Percentiles rank a stretch among this genome's conserved stretches.
Evolutionary conservation across 805 yeast species (phyloP).

Genomic region (Metschnikowia baotianmanensis): DNA sequence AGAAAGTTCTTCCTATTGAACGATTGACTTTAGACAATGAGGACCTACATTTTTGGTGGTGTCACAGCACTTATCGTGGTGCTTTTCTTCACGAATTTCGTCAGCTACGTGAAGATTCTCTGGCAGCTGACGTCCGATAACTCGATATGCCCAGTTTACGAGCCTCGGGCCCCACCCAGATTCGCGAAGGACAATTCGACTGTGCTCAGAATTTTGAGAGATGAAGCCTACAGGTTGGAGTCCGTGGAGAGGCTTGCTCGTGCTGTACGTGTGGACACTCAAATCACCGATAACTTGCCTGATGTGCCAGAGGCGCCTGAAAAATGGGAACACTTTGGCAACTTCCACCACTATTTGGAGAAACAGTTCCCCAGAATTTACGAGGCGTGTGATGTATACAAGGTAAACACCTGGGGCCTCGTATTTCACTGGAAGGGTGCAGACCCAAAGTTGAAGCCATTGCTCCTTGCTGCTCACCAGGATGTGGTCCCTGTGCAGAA

Average conservation of each 20-base stretch:
- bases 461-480: conserved; percentile 19
- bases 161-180: conserved; percentile 14
- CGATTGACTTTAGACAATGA: not conserved
- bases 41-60: conserved; percentile 1
- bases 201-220: conserved; percentile 31
- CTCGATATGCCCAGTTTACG: conserved; percentile 14
- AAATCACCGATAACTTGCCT: conserved; percentile 51
- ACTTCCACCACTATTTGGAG: conserved; percentile 17
- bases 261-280: conserved; percentile 66
- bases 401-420: conserved; percentile 17
- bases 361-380: conserved; percentile 14
- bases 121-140: conserved; percentile 11
- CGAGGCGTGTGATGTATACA: conserved; percentile 9
- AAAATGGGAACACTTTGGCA: conserved; percentile 40
- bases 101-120: conserved; percentile 11
- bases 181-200: conserved; percentile 31
- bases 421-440: conserved; percentile 19
- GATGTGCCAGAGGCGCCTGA: conserved; percentile 48
- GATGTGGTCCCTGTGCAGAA: conserved; percentile 20
- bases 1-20: too few species aligned
- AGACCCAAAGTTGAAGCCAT: conserved; percentile 16
- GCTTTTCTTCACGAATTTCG: conserved; percentile 11
- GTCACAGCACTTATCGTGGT: conserved; percentile 2
- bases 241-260: conserved; percentile 48
- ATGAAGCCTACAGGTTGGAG: conserved; percentile 27